Base-by-base conservation (phyloP, 2,329 filamentous ascomycete genomes). In the Leptographium procerum region DNA sequence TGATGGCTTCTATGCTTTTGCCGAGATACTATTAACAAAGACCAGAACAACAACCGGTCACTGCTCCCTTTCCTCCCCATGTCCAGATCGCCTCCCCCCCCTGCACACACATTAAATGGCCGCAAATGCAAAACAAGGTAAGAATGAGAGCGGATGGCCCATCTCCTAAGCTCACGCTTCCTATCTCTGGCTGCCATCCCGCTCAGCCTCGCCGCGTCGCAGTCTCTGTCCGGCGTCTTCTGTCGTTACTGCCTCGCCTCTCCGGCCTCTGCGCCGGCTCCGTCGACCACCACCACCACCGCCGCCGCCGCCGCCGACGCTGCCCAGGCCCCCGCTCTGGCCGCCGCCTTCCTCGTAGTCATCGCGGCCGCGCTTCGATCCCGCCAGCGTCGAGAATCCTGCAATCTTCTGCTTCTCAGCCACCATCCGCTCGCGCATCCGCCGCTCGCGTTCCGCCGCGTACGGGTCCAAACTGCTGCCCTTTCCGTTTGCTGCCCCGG, bases 371-470 rank as follows among this genome's bases (percentile, higher is more conserved):
- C 82, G 70, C 69, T 85, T 80, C 64, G 74, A 65, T 57, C 76
- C 72, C 45, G 71, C 70, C 33, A 78, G 65, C 56, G 80, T 75
- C 51, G 83, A 77, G 70, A 86, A 81, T 40, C 82, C 79, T 2
- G 64, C 64, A 24, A 63, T 62, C 57, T 66, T 66, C 69, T 88
- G 83, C 45, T 83, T 82, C 70, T 89, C 86, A 65, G 85, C 86
- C 14, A 86, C 74, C 56, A 88, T 73, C 29, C 86, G 77, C 68
- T 87, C 84, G 52, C 84, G 77, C 65, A 86, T 80, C 19, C 84
- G 75, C 14, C 81, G 81, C 67, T 88, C 85, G 26, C 86, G 82
- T 69, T 89, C 86, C 0, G 85, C 74, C 1, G 86, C 85, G 69
- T 88, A 85, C n/a, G 82, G 77, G 63, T 87, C 83, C 60, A 56